phyloP scores from a whole-genome alignment of 129 eudicot genomes.

The Helianthus tuberosus region DNA sequence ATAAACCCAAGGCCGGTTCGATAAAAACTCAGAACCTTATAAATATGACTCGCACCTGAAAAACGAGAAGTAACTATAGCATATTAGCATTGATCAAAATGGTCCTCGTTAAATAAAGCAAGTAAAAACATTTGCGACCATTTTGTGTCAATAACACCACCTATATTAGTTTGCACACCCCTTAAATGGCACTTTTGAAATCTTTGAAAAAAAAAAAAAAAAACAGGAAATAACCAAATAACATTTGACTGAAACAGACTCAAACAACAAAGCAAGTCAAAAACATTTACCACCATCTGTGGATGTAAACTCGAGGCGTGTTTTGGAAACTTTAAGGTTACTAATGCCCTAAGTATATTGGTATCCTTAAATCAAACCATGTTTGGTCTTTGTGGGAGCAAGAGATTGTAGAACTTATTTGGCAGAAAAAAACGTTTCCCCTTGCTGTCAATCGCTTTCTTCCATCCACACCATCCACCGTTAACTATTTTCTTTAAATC shows the following conservation, averaged over 20 bases:
- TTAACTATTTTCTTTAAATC: constrained; percentile 85
- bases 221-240: background rate
- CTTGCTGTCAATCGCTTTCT: constrained; percentile 84
- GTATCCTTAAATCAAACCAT: constrained; percentile 60
- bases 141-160: background rate
- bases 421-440: constrained; percentile 92
- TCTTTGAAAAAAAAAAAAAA: background rate
- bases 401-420: constrained; percentile 86
- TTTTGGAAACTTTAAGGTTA: constrained; percentile 18
- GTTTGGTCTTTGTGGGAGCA: constrained; percentile 91
- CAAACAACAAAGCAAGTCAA: background rate
- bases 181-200: background rate
- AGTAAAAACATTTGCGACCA: background rate
- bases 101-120: background rate
- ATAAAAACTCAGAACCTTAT: background rate
- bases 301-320: background rate
- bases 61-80: background rate
- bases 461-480: constrained; percentile 99
- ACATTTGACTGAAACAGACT: background rate
- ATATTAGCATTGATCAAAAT: background rate
- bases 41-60: background rate
- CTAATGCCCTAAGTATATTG: background rate
- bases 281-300: constrained; percentile 9
- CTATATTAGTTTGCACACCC: background rate
- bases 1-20: background rate